Base-by-base conservation (phyloP, 768 basidiomycete species). In the Collybiopsis luxurians region DNA sequence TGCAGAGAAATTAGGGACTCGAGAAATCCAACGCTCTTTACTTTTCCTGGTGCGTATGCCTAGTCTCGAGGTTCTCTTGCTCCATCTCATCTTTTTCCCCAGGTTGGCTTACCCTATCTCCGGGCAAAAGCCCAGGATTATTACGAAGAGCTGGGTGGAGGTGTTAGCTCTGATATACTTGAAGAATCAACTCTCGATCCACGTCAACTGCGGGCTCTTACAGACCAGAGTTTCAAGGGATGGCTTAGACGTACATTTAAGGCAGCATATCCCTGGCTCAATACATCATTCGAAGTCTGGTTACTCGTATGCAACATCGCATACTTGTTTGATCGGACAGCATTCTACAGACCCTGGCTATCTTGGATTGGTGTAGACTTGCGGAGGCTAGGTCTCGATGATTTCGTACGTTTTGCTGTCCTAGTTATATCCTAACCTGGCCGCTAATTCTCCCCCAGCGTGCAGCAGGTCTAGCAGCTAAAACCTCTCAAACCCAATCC, bases 341-440 rank as follows among this genome's bases (percentile, higher is more conserved):
- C 87, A 4, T 89, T 85, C 66, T 94, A 96, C 71, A 83, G 95
- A 62, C 95, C 96, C 12, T 98, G 95, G 95, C 73, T 97, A 49
- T 76, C 81, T 23, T 90, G 89, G 88, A 81, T 95, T 43, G 88
- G 92, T 5, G 76, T 96, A 6, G 89, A 92, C 63, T 71, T 98
- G 15, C 85, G 91, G 36, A 81, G 97, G 42, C 76, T 95, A 54
- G 83, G 85, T 27, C 73, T 84, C 23, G 90, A 90, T 51, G 93
- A 95, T 67, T 80, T 90, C 60, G 92, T 93, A 65, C 73, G 87
- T 63, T 12, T 21, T 15, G 21, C n/a, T 11, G 40, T 17, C 31
- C 30, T 47, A 3, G 21, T 11, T 9, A 30, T n/a, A 27, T 24
- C 34, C 45, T 15, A 4, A 42, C 11, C 27, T 43, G 30, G 19